Percentiles rank a stretch among this genome's conserved stretches.
Evolutionary conservation across 345 rosid species (phyloP).

Genomic region (Streptanthus diversifolius): DNA sequence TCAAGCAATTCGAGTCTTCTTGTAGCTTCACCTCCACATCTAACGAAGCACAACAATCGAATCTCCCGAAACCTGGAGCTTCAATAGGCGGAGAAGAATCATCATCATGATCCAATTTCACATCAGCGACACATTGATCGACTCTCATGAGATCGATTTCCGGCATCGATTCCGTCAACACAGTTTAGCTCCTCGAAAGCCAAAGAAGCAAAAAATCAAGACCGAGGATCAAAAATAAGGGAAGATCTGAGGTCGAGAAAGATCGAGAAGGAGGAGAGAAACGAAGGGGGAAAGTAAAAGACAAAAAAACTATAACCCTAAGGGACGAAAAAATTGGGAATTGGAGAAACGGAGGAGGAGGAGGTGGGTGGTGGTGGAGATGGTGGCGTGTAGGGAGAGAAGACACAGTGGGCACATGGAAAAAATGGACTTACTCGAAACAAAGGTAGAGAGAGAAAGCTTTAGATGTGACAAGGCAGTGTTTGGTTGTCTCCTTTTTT

Average conservation of each 20-base stretch:
- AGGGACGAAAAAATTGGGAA: slow-evolving; percentile 1
- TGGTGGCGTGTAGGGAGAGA: slow-evolving; percentile 35
- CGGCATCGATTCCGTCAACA: slow-evolving; percentile 30
- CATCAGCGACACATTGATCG: slow-evolving; percentile 48
- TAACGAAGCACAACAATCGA: slow-evolving; percentile 24
- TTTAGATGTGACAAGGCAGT: slow-evolving; percentile 32
- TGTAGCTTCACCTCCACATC: slow-evolving; percentile 7
- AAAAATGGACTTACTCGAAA: slow-evolving; percentile 21
- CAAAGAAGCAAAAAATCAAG: background rate
- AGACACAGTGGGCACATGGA: slow-evolving; percentile 38
- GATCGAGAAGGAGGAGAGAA: background rate
- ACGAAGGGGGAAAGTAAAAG: background rate
- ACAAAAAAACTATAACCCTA: slow-evolving; percentile 20
- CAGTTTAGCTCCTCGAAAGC: background rate
- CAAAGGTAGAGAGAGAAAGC: slow-evolving; percentile 29
- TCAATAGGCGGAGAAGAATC: slow-evolving; percentile 18
- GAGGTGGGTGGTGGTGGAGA: slow-evolving; percentile 16
- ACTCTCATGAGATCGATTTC: slow-evolving; percentile 42
- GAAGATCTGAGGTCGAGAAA: background rate
- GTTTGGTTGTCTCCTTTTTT: slow-evolving; percentile 36
- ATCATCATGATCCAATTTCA: slow-evolving; percentile 41
- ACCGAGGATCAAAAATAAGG: background rate
- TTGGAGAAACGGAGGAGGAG: slow-evolving; percentile 19
- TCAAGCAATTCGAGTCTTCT: slow-evolving; percentile 18
- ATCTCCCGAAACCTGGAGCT: slow-evolving; percentile 26